phyloP scores from a whole-genome alignment of 768 basidiomycete genomes.

The Tremella yokohamensis region DNA sequence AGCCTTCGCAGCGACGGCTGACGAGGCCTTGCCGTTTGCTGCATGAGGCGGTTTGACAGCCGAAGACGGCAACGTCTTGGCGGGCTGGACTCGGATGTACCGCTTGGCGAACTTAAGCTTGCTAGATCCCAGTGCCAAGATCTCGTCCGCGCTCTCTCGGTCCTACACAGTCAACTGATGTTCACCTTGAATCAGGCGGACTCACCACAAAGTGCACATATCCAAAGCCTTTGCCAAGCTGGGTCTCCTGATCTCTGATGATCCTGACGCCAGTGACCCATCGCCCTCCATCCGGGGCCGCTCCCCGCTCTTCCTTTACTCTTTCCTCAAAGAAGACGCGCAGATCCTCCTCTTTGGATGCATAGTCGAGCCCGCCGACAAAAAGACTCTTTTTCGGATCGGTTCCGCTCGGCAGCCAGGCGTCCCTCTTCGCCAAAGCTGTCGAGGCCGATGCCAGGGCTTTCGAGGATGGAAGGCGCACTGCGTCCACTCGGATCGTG shows the following conservation, averaged over 20 bases:
- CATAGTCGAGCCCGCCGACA: conserved; percentile 90
- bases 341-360: conserved; percentile 82
- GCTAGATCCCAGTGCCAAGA: conserved; percentile 70
- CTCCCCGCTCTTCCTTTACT: conserved; percentile 66
- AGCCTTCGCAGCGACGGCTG: conserved; percentile 17
- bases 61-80: conserved; percentile 62
- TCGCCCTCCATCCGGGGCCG: conserved; percentile 22
- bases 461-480: conserved; percentile 52
- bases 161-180: conserved; percentile 58
- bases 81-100: conserved; percentile 83
- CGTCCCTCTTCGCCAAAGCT: conserved; percentile 45
- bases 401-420: conserved; percentile 43
- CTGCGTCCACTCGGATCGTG: conserved; percentile 73
- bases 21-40: conserved; percentile 28
- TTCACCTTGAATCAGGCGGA: conserved; percentile 13
- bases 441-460: conserved; percentile 45
- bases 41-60: conserved; percentile 41
- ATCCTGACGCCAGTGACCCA: conserved; percentile 83
- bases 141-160: conserved; percentile 83
- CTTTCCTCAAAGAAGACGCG: conserved; percentile 79
- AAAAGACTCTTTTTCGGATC: conserved; percentile 83
- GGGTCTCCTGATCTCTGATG: conserved; percentile 82
- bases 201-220: conserved; percentile 83
- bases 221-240: conserved; percentile 91
- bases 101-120: conserved; percentile 91